Conservation (phyloP, 2,329 filamentous ascomycete genomes). For the Fusarium protoensiforme region DNA sequence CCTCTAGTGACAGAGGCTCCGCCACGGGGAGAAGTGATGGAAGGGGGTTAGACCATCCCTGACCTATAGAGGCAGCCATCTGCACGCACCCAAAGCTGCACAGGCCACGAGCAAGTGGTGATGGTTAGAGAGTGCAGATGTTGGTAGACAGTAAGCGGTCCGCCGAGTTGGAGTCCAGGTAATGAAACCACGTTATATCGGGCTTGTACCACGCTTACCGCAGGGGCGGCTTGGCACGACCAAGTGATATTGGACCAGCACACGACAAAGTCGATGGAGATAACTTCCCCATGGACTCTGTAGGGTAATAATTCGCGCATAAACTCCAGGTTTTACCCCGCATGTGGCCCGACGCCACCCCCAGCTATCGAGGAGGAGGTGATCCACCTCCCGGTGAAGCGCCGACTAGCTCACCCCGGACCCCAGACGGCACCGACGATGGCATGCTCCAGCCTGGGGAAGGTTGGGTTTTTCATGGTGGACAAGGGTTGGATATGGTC, state of each 20-base stretch:
- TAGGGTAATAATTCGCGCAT: constrained; percentile 25
- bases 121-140: not conserved
- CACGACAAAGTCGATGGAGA: not conserved
- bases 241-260: constrained; percentile 4
- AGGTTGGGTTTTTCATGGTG: not conserved
- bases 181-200: constrained; percentile 7
- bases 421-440: constrained; percentile 7
- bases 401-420: constrained; percentile 11
- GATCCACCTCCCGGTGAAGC: constrained; percentile 20
- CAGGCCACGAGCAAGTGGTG: not conserved
- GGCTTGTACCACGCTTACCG: not conserved
- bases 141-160: not conserved
- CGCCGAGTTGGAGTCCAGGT: not conserved
- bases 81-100: not conserved
- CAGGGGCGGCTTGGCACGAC: not conserved
- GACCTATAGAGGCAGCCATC: constrained; percentile 20
- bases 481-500: not conserved
- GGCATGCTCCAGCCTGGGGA: not conserved
- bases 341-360: constrained; percentile 19
- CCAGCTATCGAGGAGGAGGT: constrained; percentile 9
- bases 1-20: not conserved
- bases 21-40: constrained; percentile 24
- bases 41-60: constrained; percentile 23
- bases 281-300: constrained; percentile 16
- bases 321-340: constrained; percentile 15